A percentile compares a stretch with the other conserved stretches of the same genome.
These are phyloP conservation scores for Colletotrichum brevisporum DNA, from an alignment of 2,329 filamentous ascomycete species.

Conservation along the genomic window DNA sequence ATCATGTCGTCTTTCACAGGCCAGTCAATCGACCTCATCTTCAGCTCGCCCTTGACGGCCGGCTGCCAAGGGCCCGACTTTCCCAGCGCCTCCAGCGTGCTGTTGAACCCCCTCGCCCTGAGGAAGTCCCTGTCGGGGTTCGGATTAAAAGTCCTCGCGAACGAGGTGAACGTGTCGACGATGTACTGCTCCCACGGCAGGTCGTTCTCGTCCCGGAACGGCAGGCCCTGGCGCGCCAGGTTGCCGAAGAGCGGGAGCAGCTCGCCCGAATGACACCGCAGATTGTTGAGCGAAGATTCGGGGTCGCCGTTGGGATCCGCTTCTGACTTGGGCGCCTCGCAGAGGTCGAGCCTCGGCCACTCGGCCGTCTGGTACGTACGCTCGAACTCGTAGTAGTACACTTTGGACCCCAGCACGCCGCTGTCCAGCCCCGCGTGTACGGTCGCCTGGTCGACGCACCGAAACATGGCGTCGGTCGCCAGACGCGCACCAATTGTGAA, in stretches of 20 bases:
- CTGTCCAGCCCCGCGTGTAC: slow-evolving; percentile 63
- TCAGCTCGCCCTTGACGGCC: slow-evolving; percentile 53
- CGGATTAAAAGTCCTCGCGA: slow-evolving; percentile 58
- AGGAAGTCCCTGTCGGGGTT: slow-evolving; percentile 59
- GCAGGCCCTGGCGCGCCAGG: slow-evolving; percentile 47
- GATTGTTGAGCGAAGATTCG: slow-evolving; percentile 48
- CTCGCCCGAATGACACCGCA: slow-evolving; percentile 65
- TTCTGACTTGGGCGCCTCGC: slow-evolving; percentile 53
- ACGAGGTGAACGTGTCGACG: slow-evolving; percentile 61
- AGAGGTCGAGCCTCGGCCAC: slow-evolving; percentile 67
- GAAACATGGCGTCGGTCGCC: slow-evolving; percentile 71
- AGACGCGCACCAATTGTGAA: slow-evolving; percentile 69
- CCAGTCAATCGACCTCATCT: slow-evolving; percentile 58
- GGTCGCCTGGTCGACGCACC: slow-evolving; percentile 72
- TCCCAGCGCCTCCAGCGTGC: slow-evolving; percentile 52
- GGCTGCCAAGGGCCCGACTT: slow-evolving; percentile 56
- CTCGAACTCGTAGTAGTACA: slow-evolving; percentile 74
- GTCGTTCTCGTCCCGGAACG: slow-evolving; percentile 55
- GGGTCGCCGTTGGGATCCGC: slow-evolving; percentile 59
- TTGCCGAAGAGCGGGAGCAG: slow-evolving; percentile 60
- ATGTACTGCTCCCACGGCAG: slow-evolving; percentile 37
- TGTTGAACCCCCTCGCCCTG: slow-evolving; percentile 31
- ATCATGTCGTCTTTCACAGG: slow-evolving; percentile 46
- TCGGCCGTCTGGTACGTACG: slow-evolving; percentile 67
- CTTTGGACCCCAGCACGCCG: slow-evolving; percentile 57